Evolutionary conservation across 2,329 filamentous ascomycete genomes (phyloP).

Genomic region (Escovopsis sp.): DNA sequence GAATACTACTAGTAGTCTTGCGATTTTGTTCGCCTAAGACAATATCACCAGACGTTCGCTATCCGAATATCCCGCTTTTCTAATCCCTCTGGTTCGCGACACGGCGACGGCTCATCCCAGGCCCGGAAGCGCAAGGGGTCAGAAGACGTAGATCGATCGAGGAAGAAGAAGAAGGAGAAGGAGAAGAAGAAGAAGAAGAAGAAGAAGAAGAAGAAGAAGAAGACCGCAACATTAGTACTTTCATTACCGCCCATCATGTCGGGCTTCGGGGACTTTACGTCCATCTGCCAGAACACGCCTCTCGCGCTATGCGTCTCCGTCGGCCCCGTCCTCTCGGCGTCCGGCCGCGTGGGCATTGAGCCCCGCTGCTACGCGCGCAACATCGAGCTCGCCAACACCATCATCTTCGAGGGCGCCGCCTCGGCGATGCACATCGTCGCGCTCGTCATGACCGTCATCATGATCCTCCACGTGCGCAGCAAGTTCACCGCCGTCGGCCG

Average conservation of each 20-base stretch:
- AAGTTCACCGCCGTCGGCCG: slow-evolving; percentile 94
- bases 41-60: too few relatives aligned
- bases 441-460: slow-evolving; percentile 84
- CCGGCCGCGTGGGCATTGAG: slow-evolving; percentile 62
- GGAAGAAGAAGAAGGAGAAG: too few relatives aligned
- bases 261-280: slow-evolving; percentile 82
- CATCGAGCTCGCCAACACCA: slow-evolving; percentile 92
- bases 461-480: slow-evolving; percentile 91
- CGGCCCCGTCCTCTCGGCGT: slow-evolving; percentile 56
- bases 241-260: slow-evolving; percentile 35
- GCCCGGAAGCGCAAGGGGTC: too few relatives aligned
- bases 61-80: too few relatives aligned
- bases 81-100: too few relatives aligned
- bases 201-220: too few relatives aligned
- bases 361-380: slow-evolving; percentile 86
- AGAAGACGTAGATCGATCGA: too few relatives aligned
- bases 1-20: too few relatives aligned
- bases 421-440: slow-evolving; percentile 87
- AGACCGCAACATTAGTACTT: neutral
- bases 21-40: too few relatives aligned
- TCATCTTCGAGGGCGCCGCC: slow-evolving; percentile 90
- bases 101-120: too few relatives aligned
- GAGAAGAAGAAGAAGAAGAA: too few relatives aligned
- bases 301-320: slow-evolving; percentile 80
- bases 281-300: slow-evolving; percentile 71